These are phyloP conservation scores for Cystobasidium ongulense DNA, from an alignment of 768 basidiomycete species.

Conservation along the genomic window DNA sequence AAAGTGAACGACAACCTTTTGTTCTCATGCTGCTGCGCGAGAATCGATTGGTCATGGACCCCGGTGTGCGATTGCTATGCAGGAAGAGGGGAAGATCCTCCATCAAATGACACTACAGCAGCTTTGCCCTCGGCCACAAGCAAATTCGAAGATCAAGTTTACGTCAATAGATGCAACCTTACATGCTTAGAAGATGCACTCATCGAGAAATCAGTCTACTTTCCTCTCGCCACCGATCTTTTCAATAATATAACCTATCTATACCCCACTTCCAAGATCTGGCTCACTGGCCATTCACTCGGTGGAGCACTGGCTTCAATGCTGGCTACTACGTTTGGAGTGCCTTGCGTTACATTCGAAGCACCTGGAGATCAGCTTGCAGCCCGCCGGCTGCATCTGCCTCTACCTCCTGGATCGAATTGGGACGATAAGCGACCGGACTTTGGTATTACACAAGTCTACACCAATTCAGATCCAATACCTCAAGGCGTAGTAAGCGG, in stretches of 20 bases:
- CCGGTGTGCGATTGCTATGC: slow-evolving; percentile 82
- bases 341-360: slow-evolving; percentile 82
- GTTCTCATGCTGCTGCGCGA: slow-evolving; percentile 89
- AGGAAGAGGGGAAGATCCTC: slow-evolving; percentile 44
- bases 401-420: slow-evolving; percentile 57
- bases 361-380: slow-evolving; percentile 78
- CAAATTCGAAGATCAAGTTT: slow-evolving; percentile 4
- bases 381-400: slow-evolving; percentile 71
- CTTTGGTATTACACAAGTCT: slow-evolving; percentile 62
- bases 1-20: slow-evolving; percentile 91
- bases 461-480: slow-evolving; percentile 89
- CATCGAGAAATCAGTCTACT: slow-evolving; percentile 74
- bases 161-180: slow-evolving; percentile 56
- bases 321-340: slow-evolving; percentile 82
- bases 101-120: background rate
- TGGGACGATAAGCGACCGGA: slow-evolving; percentile 17
- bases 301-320: slow-evolving; percentile 80
- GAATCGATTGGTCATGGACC: slow-evolving; percentile 88
- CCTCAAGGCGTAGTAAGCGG: slow-evolving; percentile 48
- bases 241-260: slow-evolving; percentile 85
- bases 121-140: slow-evolving; percentile 42
- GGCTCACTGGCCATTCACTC: slow-evolving; percentile 71
- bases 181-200: slow-evolving; percentile 71
- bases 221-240: slow-evolving; percentile 74
- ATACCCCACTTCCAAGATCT: slow-evolving; percentile 82